Evolutionary conservation across 208 protist species (phyloP).

Genomic region (Lotmaria passim): DNA sequence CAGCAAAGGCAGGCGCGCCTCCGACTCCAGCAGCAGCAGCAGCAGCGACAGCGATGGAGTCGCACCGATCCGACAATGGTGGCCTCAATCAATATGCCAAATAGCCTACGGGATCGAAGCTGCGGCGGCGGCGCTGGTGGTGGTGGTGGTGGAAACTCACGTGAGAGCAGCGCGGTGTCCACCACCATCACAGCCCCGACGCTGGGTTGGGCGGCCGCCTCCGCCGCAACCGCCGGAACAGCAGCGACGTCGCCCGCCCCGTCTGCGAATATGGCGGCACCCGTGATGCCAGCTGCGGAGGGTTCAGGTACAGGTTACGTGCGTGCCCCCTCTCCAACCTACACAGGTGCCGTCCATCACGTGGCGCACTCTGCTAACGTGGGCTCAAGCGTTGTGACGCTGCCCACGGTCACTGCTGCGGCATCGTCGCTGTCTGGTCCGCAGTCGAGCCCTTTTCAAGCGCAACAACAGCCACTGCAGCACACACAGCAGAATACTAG

Average conservation of each 20-base stretch:
- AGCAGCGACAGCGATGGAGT: constrained; percentile 13
- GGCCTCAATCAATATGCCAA: neutral
- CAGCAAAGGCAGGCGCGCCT: constrained; percentile 17
- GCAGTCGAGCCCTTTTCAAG: too few relatives aligned
- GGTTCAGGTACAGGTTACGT: too few relatives aligned
- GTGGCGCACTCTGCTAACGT: neutral
- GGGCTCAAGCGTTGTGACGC: neutral
- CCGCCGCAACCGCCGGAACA: neutral
- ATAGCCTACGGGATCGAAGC: neutral
- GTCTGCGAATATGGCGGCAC: constrained; percentile 1
- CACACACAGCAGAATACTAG: neutral
- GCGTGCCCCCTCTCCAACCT: too few relatives aligned
- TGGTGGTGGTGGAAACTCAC: neutral
- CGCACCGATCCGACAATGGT: constrained; percentile 5
- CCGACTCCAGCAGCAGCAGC: constrained; percentile 21
- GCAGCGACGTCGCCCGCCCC: neutral
- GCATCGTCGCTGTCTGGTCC: too few relatives aligned
- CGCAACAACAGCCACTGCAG: neutral
- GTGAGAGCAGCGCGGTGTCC: constrained; percentile 2
- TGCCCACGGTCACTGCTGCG: too few relatives aligned
- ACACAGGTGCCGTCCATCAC: too few relatives aligned
- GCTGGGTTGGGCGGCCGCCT: neutral
- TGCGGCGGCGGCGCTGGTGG: neutral
- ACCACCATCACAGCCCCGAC: constrained; percentile 3
- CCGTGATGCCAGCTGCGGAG: neutral